These are phyloP conservation scores for Aotearoamyces nothofagi DNA, from an alignment of 2,329 filamentous ascomycete genomes.

Conservation along the genomic window DNA sequence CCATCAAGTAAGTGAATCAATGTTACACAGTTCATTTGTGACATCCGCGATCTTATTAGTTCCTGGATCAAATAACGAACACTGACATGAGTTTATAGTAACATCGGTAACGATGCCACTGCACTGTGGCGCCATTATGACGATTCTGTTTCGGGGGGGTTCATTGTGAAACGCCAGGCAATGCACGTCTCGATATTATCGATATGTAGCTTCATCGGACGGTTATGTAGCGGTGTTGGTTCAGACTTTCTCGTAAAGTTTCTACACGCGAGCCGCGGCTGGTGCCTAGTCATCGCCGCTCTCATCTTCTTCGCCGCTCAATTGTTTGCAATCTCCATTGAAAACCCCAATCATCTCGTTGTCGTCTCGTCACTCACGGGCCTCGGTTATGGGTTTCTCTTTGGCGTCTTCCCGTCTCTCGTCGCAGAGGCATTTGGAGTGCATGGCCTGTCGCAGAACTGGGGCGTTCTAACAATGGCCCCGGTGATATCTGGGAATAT, in stretches of 20 bases:
- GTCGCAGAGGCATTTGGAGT: conserved; percentile 86
- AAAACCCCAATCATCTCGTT: conserved; percentile 62
- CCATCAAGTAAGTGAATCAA: conserved; percentile 69
- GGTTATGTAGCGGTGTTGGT: conserved; percentile 72
- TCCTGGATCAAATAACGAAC: too few species aligned
- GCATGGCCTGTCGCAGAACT: conserved; percentile 80
- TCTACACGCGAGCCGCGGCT: conserved; percentile 67
- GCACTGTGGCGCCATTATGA: conserved; percentile 84
- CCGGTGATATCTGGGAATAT: conserved; percentile 80
- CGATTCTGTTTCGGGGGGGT: conserved; percentile 51
- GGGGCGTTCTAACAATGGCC: conserved; percentile 86
- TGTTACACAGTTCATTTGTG: not conserved
- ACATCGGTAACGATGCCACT: conserved; percentile 80
- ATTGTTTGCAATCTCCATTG: conserved; percentile 56
- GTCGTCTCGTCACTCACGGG: conserved; percentile 74
- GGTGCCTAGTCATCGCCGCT: conserved; percentile 74
- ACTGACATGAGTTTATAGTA: too few species aligned
- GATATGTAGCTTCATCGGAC: conserved; percentile 69
- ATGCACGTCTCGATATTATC: conserved; percentile 94
- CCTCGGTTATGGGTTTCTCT: conserved; percentile 82
- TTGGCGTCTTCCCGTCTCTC: conserved; percentile 85
- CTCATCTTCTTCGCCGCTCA: conserved; percentile 69
- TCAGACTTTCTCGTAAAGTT: conserved; percentile 81
- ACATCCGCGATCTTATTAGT: too few species aligned
- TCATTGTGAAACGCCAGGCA: conserved; percentile 69